A percentile compares a stretch with the other conserved stretches of the same genome.
phyloP scores from a whole-genome alignment of 306 rosid species.

The Lithocarpus polystachyus region DNA sequence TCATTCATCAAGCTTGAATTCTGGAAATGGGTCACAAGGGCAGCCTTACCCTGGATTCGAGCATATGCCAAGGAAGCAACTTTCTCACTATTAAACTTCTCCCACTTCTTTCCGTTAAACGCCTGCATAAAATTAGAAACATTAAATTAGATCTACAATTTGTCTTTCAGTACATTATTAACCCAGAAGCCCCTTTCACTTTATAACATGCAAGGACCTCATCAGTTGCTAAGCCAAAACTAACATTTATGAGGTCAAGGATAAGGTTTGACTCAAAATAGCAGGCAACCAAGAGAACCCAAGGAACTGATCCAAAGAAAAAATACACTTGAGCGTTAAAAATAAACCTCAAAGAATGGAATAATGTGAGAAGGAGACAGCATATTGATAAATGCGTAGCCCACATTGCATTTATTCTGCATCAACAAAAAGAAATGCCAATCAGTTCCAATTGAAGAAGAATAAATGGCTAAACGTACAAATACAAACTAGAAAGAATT shows the following conservation, averaged over 20 bases:
- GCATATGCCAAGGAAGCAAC: slow-evolving; percentile 98
- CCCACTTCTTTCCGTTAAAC: slow-evolving; percentile 95
- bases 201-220: slow-evolving; percentile 3
- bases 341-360: slow-evolving; percentile 70
- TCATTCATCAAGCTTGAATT: slow-evolving; percentile 99
- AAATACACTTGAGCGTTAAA: not conserved
- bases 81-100: slow-evolving; percentile 97
- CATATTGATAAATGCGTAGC: slow-evolving; percentile 99
- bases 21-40: slow-evolving; percentile 95
- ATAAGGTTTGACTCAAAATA: slow-evolving; percentile 2
- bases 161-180: not conserved
- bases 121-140: slow-evolving; percentile 51
- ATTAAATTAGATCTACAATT: not conserved
- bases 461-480: not conserved
- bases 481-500: not conserved
- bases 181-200: not conserved
- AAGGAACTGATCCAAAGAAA: slow-evolving; percentile 2
- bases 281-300: slow-evolving; percentile 9
- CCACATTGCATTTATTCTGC: slow-evolving; percentile 99
- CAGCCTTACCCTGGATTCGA: slow-evolving; percentile 92
- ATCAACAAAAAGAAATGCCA: slow-evolving; percentile 4
- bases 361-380: slow-evolving; percentile 80
- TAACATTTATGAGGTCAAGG: not conserved
- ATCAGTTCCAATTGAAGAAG: slow-evolving; percentile 20
- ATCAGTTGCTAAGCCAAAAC: slow-evolving; percentile 11